phyloP scores from a whole-genome alignment of 768 basidiomycete genomes.

The Strobilomyces echinocephalus region DNA sequence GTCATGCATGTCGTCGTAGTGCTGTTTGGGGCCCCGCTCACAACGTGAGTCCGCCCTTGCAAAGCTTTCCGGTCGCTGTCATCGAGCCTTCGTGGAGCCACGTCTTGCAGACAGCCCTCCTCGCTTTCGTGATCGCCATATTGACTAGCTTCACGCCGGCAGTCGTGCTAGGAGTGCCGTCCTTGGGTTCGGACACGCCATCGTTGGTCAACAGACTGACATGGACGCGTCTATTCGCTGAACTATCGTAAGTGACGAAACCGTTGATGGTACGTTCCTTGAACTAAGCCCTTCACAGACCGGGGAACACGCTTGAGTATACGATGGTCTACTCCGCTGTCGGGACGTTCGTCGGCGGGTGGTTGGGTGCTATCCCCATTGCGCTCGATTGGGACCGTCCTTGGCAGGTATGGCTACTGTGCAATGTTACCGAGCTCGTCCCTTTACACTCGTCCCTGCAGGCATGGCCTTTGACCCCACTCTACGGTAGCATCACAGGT shows the following conservation, averaged over 20 bases:
- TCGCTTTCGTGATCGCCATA: constrained; percentile 65
- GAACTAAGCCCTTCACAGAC: constrained; percentile 30
- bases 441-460: constrained; percentile 27
- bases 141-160: constrained; percentile 64
- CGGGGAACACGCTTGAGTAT: constrained; percentile 66
- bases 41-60: constrained; percentile 39
- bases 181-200: constrained; percentile 36
- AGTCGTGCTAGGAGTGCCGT: constrained; percentile 64
- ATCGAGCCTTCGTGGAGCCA: constrained; percentile 36
- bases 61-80: background rate
- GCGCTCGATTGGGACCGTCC: constrained; percentile 96
- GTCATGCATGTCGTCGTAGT: constrained; percentile 48
- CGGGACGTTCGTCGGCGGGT: constrained; percentile 69
- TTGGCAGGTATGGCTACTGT: constrained; percentile 74
- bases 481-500: constrained; percentile 66
- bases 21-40: constrained; percentile 72
- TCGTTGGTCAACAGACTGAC: constrained; percentile 54
- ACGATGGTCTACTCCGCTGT: constrained; percentile 74
- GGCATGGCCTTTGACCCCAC: constrained; percentile 81
- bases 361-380: constrained; percentile 79
- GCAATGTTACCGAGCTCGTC: constrained; percentile 1
- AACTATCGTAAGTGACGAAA: constrained; percentile 61
- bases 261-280: background rate
- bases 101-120: constrained; percentile 55
- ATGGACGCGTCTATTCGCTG: constrained; percentile 79